These are phyloP conservation scores for Fusarium compactum DNA, from an alignment of 2,329 filamentous ascomycete species.

Conservation along the genomic window DNA sequence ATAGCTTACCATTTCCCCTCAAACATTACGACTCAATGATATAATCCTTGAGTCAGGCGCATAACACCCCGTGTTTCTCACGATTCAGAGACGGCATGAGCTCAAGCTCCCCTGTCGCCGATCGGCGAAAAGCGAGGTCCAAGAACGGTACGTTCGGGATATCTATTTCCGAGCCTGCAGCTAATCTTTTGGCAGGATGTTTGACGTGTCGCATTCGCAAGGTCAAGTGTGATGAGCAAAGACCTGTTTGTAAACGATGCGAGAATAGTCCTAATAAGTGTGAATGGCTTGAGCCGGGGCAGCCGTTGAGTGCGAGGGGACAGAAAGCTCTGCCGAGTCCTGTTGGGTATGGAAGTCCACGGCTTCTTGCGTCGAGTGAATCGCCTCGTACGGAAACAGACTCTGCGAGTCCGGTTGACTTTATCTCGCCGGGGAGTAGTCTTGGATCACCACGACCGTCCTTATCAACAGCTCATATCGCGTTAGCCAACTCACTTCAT, in stretches of 20 bases:
- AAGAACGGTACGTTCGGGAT: slow-evolving; percentile 35
- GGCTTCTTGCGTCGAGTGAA: neutral
- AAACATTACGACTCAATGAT: neutral
- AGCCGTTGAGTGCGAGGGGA: slow-evolving; percentile 17
- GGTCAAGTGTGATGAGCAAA: slow-evolving; percentile 41
- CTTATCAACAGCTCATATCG: slow-evolving; percentile 24
- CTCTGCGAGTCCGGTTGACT: neutral
- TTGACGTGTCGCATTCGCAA: slow-evolving; percentile 43
- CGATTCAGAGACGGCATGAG: slow-evolving; percentile 21
- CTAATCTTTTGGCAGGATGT: slow-evolving; percentile 20
- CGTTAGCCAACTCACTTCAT: slow-evolving; percentile 33
- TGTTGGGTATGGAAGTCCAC: neutral
- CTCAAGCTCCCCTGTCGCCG: slow-evolving; percentile 6
- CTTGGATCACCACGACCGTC: neutral
- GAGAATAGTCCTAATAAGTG: slow-evolving; percentile 35
- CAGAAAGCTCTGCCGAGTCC: neutral
- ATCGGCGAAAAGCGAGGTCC: slow-evolving; percentile 34
- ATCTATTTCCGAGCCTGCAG: neutral
- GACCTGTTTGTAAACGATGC: slow-evolving; percentile 37
- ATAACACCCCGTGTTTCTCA: neutral
- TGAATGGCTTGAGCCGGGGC: slow-evolving; percentile 38
- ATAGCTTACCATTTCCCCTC: neutral
- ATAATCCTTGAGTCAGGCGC: slow-evolving; percentile 3
- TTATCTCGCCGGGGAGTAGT: neutral
- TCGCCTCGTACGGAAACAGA: neutral